Percentiles rank a stretch among this genome's conserved stretches.
Conservation (phyloP, 2,329 filamentous ascomycete genomes). For the Pseudocercospora musae region DNA sequence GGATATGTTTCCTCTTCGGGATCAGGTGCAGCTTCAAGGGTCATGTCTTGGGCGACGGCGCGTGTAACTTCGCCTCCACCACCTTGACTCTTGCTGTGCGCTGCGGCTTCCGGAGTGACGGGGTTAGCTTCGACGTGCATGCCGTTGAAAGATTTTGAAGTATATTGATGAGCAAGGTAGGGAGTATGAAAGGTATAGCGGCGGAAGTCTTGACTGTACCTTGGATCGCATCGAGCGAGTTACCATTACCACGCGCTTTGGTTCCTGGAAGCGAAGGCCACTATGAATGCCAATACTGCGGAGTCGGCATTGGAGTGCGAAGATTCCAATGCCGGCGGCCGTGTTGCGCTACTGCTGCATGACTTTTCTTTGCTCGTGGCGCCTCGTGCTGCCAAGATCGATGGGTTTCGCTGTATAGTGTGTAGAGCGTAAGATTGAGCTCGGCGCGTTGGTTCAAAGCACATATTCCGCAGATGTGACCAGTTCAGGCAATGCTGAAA, state of each 20-base stretch:
- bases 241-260: not conserved
- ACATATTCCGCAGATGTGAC: too few relatives aligned
- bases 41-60: not conserved
- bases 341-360: not conserved
- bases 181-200: not conserved
- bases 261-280: not conserved
- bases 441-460: too few relatives aligned
- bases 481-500: not conserved
- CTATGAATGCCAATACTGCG: not conserved
- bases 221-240: not conserved
- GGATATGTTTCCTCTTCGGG: constrained; percentile 3
- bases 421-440: too few relatives aligned
- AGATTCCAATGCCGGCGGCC: too few relatives aligned
- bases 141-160: too few relatives aligned
- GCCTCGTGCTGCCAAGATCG: not conserved
- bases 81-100: not conserved
- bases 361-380: not conserved
- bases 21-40: not conserved
- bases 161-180: not conserved
- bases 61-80: not conserved
- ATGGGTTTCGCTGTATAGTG: not conserved
- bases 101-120: not conserved
- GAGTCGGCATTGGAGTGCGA: not conserved
- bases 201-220: too few relatives aligned
- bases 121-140: constrained; percentile 3